These are phyloP conservation scores for Phytophthora pistaciae DNA, from an alignment of 352 stramenopile genomes.

Conservation along the genomic window DNA sequence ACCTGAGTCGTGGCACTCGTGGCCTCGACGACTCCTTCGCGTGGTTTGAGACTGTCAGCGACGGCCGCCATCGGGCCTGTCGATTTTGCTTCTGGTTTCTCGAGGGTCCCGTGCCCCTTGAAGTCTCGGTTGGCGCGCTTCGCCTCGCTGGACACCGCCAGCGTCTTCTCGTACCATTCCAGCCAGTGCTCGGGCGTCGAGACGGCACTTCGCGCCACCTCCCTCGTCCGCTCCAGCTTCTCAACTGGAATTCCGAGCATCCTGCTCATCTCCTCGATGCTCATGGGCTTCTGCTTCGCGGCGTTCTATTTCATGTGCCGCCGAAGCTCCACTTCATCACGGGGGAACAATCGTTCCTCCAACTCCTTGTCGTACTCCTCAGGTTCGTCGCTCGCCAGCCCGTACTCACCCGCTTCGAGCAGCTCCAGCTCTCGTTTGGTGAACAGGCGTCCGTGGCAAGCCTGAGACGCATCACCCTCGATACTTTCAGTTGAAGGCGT, in stretches of 20 bases:
- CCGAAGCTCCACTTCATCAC: constrained; percentile 1
- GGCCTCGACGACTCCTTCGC: no score
- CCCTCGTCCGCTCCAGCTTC: background rate
- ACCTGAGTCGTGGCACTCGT: no score
- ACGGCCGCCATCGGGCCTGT: no score
- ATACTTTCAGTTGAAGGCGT: no score
- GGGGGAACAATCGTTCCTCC: constrained; percentile 7
- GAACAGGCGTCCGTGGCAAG: background rate
- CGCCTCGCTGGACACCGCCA: background rate
- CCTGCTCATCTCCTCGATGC: background rate
- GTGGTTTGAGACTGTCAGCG: no score
- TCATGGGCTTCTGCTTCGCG: background rate
- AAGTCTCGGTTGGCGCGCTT: constrained; percentile 10
- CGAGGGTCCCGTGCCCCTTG: background rate
- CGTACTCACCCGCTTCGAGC: background rate
- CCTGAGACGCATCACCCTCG: no score
- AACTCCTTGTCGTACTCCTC: constrained; percentile 1
- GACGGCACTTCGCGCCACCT: background rate
- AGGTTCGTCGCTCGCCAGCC: background rate
- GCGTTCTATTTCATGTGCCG: background rate
- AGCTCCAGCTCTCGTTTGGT: background rate
- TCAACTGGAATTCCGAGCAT: background rate
- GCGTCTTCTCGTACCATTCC: constrained; percentile 6
- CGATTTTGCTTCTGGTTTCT: no score
- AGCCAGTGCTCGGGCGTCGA: constrained; percentile 1